Base-by-base conservation (phyloP, 495 filamentous ascomycete species). In the Tuber microsphaerosporum region DNA sequence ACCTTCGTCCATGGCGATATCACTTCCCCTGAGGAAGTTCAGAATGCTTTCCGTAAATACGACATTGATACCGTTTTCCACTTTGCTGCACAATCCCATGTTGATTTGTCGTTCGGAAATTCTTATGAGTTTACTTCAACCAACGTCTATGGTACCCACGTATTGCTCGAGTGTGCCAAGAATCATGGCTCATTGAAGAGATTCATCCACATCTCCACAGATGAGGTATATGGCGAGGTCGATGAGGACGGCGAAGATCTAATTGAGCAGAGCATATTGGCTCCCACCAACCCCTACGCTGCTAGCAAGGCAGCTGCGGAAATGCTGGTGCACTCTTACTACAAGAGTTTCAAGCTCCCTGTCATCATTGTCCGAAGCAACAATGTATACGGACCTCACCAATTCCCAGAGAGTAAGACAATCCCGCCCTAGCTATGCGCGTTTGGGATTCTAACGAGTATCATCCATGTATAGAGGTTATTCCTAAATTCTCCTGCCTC, bases 341-440 rank as follows among this genome's bases (percentile, higher is more conserved):
- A 87, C 79, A 92, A 91, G 84, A 89, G 87, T 82, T 92, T 91
- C 84, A 89, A 89, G 73, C 85, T 93, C 17, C 90, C 91, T 2
- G 87, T 88, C 37, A 90, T 93, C 77, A 90, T 93, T 75, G 89
- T 91, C 61, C 86, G 91, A 34, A 89, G 89, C 79, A 94, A 93
- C 85, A 94, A 94, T 77, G 90, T 94, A 39, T 93, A 92, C 77
- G 92, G 92, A 0, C 92, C 92, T 20, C 89, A 91, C 82, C 92
- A 93, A 81, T 93, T 88, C 79, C 91, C 91, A 1, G 91, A 94
- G 83, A 93, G 91, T 92, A 85, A 82, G 88, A 83, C 1, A 26
- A 41, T 26, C 74, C 45, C 8, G 8, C 12, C 14, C 45, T 39
- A 46, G 69, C 20, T 2, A 34, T 1, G 31, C 34, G 43, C 7